Conservation (phyloP, 2,329 filamentous ascomycete genomes). For the Cladosporium sp. region DNA sequence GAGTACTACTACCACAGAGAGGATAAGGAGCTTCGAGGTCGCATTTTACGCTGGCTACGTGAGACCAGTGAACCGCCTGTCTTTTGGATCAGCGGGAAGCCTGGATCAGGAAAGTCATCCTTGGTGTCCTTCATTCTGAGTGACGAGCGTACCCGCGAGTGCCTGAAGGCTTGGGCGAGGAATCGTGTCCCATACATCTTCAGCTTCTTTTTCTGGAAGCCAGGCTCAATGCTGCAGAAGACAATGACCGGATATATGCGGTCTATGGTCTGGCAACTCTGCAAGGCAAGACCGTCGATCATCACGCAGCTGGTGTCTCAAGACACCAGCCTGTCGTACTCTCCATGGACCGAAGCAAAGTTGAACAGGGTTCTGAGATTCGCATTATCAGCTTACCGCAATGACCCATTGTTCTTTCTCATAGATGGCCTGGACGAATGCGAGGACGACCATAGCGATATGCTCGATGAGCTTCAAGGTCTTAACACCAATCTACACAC, state of each 20-base stretch:
- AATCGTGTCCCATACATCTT: background rate
- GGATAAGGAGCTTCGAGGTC: background rate
- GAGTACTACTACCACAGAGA: background rate
- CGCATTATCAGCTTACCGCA: background rate
- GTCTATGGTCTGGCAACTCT: background rate
- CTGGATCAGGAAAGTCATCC: conserved; percentile 3
- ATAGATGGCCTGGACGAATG: conserved; percentile 11
- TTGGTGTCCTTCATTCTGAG: background rate
- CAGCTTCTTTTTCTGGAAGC: conserved; percentile 9
- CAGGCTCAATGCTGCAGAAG: background rate
- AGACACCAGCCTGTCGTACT: background rate
- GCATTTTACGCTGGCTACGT: background rate
- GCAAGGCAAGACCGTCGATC: background rate
- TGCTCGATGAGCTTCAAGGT: background rate
- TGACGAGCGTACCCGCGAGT: background rate
- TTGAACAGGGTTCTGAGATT: background rate
- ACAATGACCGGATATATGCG: background rate
- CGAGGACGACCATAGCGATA: background rate
- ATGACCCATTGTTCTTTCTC: background rate
- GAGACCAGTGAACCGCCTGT: background rate
- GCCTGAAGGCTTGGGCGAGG: background rate
- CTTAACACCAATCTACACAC: background rate
- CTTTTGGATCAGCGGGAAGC: conserved; percentile 10
- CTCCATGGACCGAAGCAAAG: background rate
- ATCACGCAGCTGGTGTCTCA: background rate